These are phyloP conservation scores for Laburnicola sp. DNA, from an alignment of 2,329 filamentous ascomycete genomes.

Conservation along the genomic window DNA sequence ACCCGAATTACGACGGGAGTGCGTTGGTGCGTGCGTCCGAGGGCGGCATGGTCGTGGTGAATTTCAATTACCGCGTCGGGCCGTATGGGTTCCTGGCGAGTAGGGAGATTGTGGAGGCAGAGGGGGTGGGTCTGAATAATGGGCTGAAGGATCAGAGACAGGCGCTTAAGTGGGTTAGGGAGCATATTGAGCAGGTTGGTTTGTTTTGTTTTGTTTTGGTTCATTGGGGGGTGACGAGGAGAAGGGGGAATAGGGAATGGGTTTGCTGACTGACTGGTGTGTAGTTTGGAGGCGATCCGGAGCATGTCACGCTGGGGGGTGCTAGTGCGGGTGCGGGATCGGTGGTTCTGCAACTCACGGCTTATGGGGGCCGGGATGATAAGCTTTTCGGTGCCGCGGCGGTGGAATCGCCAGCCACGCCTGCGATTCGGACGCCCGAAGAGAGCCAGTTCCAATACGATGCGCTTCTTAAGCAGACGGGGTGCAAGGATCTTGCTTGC, in stretches of 20 bases:
- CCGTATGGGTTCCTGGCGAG: conserved; percentile 46
- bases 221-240: too few species aligned
- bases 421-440: conserved; percentile 43
- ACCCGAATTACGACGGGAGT: conserved; percentile 42
- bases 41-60: conserved; percentile 43
- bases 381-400: conserved; percentile 43
- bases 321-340: conserved; percentile 47
- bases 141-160: conserved; percentile 45
- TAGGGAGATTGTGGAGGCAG: conserved; percentile 32
- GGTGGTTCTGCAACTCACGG: conserved; percentile 43
- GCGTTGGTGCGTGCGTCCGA: conserved; percentile 38
- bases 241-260: not conserved
- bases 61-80: conserved; percentile 48
- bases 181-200: conserved; percentile 35
- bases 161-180: conserved; percentile 42
- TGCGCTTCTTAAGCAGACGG: conserved; percentile 37
- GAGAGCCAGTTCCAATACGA: conserved; percentile 51
- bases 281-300: conserved; percentile 46
- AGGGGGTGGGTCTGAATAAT: conserved; percentile 41
- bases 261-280: not conserved
- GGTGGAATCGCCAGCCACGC: conserved; percentile 44
- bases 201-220: not conserved
- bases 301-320: conserved; percentile 45
- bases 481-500: conserved; percentile 46
- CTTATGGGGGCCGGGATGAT: conserved; percentile 42